Base-by-base conservation (phyloP, 495 filamentous ascomycete genomes). In the Trichoderma gamsii region DNA sequence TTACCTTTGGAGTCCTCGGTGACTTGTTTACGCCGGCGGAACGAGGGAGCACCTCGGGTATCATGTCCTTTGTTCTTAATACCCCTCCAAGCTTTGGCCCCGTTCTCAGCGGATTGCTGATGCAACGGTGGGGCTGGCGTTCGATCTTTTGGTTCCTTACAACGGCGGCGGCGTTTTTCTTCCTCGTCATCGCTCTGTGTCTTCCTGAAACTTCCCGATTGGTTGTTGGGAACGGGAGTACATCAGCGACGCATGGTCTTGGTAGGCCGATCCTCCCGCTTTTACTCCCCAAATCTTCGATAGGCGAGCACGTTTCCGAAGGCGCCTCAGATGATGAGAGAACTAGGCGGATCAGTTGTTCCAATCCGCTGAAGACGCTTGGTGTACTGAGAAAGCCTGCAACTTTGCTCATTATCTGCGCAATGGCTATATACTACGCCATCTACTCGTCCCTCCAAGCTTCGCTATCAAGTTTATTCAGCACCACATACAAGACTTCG, bases 181-280 rank as follows among this genome's bases (percentile, higher is more conserved):
- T 77, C 11, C 65, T 78, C 41, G 18, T 78, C 0, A 75, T 81
- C 61, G 56, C 77, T 4, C 21, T 84, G 15, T 68, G 77, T 41
- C 73, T 84, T 27, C 84, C 84, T 0, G 85, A 87, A 70, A 88
- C 86, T 0, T 79, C 77, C 46, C 77, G 87, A 4, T 80, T 76
- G 6, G 78, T 90, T 5, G 86, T 90, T 16, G 85, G 81, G 2
- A 81, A 89, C 70, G 87, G 86, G 9, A 67, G 66, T 67, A 13
- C 43, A 67, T 29, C 32, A 21, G 41, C 23, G 41, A 0, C 63
- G 43, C 15, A 41, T 68, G 7, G 35, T 46, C 9, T 16, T 46
- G 6, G 43, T 46, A 46, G 43, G 43, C 43, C 43, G 43, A 46
- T 46, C 18, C 43, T 46, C 43, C 43, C 43, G 12, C 43, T 46